These are phyloP conservation scores for Prunus dulcis DNA, from an alignment of 306 rosid species.

Conservation along the genomic window DNA sequence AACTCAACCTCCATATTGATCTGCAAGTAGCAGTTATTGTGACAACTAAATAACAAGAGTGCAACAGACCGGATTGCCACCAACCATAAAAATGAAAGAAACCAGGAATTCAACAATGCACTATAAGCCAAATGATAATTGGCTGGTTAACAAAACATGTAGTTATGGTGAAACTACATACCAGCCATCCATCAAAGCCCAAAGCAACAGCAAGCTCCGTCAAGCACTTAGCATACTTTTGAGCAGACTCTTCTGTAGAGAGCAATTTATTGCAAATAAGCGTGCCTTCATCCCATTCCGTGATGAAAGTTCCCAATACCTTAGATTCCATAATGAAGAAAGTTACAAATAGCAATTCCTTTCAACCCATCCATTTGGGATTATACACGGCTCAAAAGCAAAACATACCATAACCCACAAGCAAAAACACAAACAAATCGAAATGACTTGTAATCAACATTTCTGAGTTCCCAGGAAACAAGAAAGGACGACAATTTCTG, in stretches of 20 bases:
- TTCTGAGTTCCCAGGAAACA: background rate
- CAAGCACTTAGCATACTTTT: constrained; percentile 76
- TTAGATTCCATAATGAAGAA: constrained; percentile 21
- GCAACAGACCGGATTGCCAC: background rate
- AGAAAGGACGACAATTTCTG: background rate
- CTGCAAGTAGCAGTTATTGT: constrained; percentile 43
- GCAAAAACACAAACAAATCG: background rate
- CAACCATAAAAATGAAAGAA: background rate
- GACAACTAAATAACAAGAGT: constrained; percentile 10
- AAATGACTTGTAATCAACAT: background rate
- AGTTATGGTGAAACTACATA: constrained; percentile 31
- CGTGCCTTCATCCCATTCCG: constrained; percentile 79
- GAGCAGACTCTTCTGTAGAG: constrained; percentile 65
- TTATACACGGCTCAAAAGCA: background rate
- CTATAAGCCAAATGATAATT: background rate
- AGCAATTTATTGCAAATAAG: constrained; percentile 50
- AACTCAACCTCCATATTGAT: constrained; percentile 77
- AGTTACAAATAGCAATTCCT: background rate
- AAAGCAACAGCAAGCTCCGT: constrained; percentile 70
- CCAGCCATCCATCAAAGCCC: constrained; percentile 99
- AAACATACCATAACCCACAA: background rate
- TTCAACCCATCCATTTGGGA: background rate
- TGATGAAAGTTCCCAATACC: constrained; percentile 92
- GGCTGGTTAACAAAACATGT: constrained; percentile 1
- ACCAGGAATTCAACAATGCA: background rate